These are phyloP conservation scores for Drechslerella coelobrocha DNA, from an alignment of 2,329 filamentous ascomycete genomes.

Conservation along the genomic window DNA sequence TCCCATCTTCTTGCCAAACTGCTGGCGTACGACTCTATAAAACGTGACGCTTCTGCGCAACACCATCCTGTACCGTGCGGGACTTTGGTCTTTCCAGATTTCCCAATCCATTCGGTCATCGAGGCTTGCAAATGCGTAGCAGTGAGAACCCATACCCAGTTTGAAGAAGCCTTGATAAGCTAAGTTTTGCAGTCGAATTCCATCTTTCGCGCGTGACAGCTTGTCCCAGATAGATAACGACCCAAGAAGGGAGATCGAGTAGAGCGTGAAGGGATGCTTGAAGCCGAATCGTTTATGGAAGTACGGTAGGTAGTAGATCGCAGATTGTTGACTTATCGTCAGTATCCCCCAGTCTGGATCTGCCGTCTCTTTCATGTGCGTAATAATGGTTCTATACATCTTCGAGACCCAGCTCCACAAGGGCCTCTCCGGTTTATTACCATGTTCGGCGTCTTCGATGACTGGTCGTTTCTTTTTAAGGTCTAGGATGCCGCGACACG, in stretches of 20 bases:
- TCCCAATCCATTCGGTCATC: constrained; percentile 22
- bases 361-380: constrained; percentile 20
- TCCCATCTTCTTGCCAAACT: no score
- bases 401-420: constrained; percentile 35
- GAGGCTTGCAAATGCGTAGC: constrained; percentile 17
- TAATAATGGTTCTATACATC: constrained; percentile 14
- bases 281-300: constrained; percentile 17
- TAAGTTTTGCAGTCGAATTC: constrained; percentile 13
- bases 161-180: constrained; percentile 22
- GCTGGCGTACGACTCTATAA: constrained; percentile 9
- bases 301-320: constrained; percentile 30
- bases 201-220: constrained; percentile 18
- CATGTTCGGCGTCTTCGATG: not conserved
- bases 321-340: constrained; percentile 11
- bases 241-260: constrained; percentile 19
- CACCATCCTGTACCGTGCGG: constrained; percentile 25
- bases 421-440: not conserved
- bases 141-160: constrained; percentile 9
- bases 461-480: not conserved
- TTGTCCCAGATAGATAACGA: constrained; percentile 28
- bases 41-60: constrained; percentile 25
- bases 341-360: constrained; percentile 16
- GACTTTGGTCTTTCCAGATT: constrained; percentile 9
- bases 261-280: constrained; percentile 29
- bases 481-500: constrained; percentile 3